Evolutionary conservation across 371 early-diverging fungal genomes (phyloP), one percentile per base, ranked within the genome.

Genomic region (Basidiobolus meristosporus): DNA sequence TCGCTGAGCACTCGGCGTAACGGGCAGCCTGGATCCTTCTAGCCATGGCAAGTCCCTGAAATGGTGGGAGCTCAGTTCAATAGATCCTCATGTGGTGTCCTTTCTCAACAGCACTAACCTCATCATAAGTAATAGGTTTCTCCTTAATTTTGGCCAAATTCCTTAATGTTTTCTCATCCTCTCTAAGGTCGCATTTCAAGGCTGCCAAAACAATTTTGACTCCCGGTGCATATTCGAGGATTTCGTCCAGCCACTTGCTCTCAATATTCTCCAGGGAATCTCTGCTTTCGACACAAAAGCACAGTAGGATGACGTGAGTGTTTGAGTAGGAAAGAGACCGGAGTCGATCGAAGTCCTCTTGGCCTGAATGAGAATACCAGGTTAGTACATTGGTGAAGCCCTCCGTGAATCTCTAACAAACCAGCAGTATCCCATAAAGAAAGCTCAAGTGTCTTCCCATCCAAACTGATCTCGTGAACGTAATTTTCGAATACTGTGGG

Each of bases 271-370:
- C 79, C 23, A 91, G 67, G 28, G 85, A 82, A 51, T 84, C 86
- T 19, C 87, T 89, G 20, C 77, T 71, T 50, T 87, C 83, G 29
- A 88, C 67, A 33, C 78, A 60, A 52, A 77, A 88, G 40, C 83
- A 83, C 23, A 93, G 83, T 28, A 93, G 57, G 42, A 91, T 73
- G 31, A 88, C 84, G 57, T 90, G 77, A 3, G 88, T 74, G 48
- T 85, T 89, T 26, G 86, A 82, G 60, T 91, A 93, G 35, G 86
- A 85, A 22, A 90, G 69, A 28, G 90, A 82, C 30, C 93, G 73
- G 44, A 92, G 67, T 29, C 82, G 76, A 65, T 86, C 87, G 48
- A 80, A 87, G 53, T 85, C 87, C 55, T 90, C 90, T 52, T 90
- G 90, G 3, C 82, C 86, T 39, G 54, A 56, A n/a, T n/a, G n/a